A percentile compares a stretch with the other conserved stretches of the same genome.
Conservation (phyloP, 257 asterid genomes). For the Lantana camara region DNA sequence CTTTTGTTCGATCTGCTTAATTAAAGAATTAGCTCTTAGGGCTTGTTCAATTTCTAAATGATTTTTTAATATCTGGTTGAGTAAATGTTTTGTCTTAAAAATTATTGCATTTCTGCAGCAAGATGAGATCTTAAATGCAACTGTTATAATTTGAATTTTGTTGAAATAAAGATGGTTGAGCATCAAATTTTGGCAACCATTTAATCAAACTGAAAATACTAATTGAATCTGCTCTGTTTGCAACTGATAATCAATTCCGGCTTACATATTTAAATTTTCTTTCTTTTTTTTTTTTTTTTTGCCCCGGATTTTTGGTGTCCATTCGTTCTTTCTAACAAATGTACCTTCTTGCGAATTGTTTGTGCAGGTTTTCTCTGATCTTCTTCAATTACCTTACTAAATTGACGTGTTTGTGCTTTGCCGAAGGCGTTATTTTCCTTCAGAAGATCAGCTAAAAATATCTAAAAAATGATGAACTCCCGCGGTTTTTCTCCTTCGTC, state of each 20-base stretch:
- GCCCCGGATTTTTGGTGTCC: constrained; percentile 20
- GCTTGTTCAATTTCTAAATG: constrained; percentile 17
- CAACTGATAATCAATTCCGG: constrained; percentile 25
- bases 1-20: constrained; percentile 38
- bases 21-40: constrained; percentile 21
- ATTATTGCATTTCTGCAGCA: constrained; percentile 31
- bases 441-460: constrained; percentile 40
- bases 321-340: constrained; percentile 7
- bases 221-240: constrained; percentile 23
- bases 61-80: constrained; percentile 9
- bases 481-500: constrained; percentile 74
- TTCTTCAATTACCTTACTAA: constrained; percentile 33
- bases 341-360: constrained; percentile 26
- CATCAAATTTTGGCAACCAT: constrained; percentile 35
- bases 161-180: constrained; percentile 23
- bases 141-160: constrained; percentile 38
- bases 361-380: constrained; percentile 43
- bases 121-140: constrained; percentile 47
- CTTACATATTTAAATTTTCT: constrained; percentile 1
- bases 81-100: constrained; percentile 18
- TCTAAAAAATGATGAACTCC: constrained; percentile 60
- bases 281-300: constrained; percentile 11
- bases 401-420: constrained; percentile 32
- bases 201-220: constrained; percentile 34
- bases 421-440: constrained; percentile 32